Evolutionary conservation across 1,284 basidiomycete genomes (phyloP), one percentile per base, ranked within the genome.

Genomic region (Porodaedalea pini): DNA sequence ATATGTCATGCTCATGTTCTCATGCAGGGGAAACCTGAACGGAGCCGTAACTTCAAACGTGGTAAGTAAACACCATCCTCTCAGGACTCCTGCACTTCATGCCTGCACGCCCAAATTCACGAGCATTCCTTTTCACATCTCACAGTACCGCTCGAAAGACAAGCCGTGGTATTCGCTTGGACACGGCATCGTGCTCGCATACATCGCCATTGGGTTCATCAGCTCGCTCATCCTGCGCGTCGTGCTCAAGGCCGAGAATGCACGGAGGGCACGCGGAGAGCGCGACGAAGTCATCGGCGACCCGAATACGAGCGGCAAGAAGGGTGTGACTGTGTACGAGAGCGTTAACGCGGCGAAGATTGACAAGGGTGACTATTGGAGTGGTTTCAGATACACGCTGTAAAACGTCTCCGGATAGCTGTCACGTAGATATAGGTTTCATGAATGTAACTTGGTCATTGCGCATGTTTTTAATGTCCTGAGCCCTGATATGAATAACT

Each of bases 21-120:
- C 82, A 21, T 41, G 4, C 19, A 56, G 83, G 65, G 85, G 84
- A 15, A 86, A 87, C 65, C 69, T 87, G 32, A 86, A 87, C 64
- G 85, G 86, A 6, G 86, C 85, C 11, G 81, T 88, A 17, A 81
- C 81, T 60, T 85, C 85, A 25, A 88, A 88, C 67, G 78, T 86
- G 8, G 82, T 83, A 73, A 62, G 81, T 76, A 8, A 23, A 25
- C 39, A 34, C 15, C 4, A 29, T 25, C 8, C 23, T 15, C 41
- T 48, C 43, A 27, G n/a, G 6, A 34, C 6, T 47, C 31, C 41
- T 21, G 13, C 19, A 7, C 4, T 13, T 39, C 11, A n/a, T n/a
- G n/a, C n/a, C n/a, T n/a, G n/a, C n/a, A 19, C 51, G 21, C 8
- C 27, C 36, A 51, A 21, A 36, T 44, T 51, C 45, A 17, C 32